Base-by-base conservation (phyloP, 2,329 filamentous ascomycete species). In the Zasmidium angulare region DNA sequence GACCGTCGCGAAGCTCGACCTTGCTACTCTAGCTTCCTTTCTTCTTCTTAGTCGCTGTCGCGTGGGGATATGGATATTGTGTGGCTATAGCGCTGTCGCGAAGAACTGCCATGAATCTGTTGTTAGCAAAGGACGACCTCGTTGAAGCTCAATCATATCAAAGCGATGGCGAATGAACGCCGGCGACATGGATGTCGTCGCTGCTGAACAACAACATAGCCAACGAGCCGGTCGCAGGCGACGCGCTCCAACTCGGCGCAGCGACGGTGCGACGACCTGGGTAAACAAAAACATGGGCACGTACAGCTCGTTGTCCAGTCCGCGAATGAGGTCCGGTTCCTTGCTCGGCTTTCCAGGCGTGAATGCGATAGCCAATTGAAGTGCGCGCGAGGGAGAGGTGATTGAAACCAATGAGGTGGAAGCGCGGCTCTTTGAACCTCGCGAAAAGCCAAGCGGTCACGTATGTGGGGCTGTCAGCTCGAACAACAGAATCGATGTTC, bases 181-280 rank as follows among this genome's bases (percentile, higher is more conserved):
- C 3, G 7, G 36, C 36, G 36, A 29, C 36, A 43, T 43, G 36
- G 36, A n/a, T n/a, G 36, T 43, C 26, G 11, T 29, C 11, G 26
- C 26, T 29, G 26, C 26, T 11, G 11, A 29, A n/a, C n/a, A n/a
- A n/a, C n/a, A n/a, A n/a, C n/a, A n/a, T n/a, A n/a, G n/a, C 22
- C 23, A 51, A 51, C 24, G 49, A 23, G 49, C 29, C 14, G 22
- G 22, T 31, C 26, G 49, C 49, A 29, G 23, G 20, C 23, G 49
- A 53, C 40, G 50, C 51, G 26, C 26, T 29, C 26, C 26, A 29
- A 29, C 53, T 52, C 50, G 43, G 21, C 54, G 49, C 55, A 47
- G 52, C 55, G 54, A 50, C 53, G 49, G 51, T 56, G 62, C 61
- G 58, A 56, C 48, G 55, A 43, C 50, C 40, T 23, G 40, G 48